Percentiles rank a stretch among this genome's conserved stretches.
Conservation (phyloP, 805 yeast genomes). For the Suhomyces sp. region DNA sequence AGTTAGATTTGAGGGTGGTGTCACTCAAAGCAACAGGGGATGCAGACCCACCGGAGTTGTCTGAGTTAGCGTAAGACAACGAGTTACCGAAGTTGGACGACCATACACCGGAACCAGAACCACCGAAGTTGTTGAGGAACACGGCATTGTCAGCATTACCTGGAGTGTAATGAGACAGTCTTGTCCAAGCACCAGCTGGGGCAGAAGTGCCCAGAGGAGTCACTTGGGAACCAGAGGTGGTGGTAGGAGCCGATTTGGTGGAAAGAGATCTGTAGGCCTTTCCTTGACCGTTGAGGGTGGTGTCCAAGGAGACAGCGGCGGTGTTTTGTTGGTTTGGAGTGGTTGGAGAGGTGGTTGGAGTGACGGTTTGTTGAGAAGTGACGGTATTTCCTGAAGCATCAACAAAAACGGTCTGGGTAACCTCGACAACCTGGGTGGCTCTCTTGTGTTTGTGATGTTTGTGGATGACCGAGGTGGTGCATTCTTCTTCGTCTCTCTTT, state of each 20-base stretch:
- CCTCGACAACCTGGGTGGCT: slow-evolving; percentile 65
- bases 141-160: slow-evolving; percentile 70
- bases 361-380: slow-evolving; percentile 21
- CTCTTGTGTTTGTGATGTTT: slow-evolving; percentile 54
- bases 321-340: slow-evolving; percentile 15
- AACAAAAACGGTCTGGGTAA: slow-evolving; percentile 76
- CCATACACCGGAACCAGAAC: slow-evolving; percentile 88
- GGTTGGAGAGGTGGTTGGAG: slow-evolving; percentile 19
- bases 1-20: slow-evolving; percentile 66
- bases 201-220: slow-evolving; percentile 23
- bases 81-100: slow-evolving; percentile 88
- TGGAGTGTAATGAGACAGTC: slow-evolving; percentile 66
- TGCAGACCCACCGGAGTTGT: slow-evolving; percentile 73
- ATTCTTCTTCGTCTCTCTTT: slow-evolving; percentile 48
- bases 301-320: slow-evolving; percentile 13
- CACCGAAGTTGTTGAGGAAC: slow-evolving; percentile 89
- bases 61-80: slow-evolving; percentile 75
- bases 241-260: slow-evolving; percentile 12
- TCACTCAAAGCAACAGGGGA: slow-evolving; percentile 68
- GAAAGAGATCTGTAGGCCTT: slow-evolving; percentile 12
- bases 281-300: slow-evolving; percentile 10
- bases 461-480: slow-evolving; percentile 45
- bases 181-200: slow-evolving; percentile 62
- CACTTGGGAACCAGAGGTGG: slow-evolving; percentile 10
- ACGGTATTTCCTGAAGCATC: slow-evolving; percentile 54